Percentiles rank a stretch among this genome's conserved stretches.
phyloP scores from a whole-genome alignment of 2,329 filamentous ascomycete species.

The Aspergillus sp. region DNA sequence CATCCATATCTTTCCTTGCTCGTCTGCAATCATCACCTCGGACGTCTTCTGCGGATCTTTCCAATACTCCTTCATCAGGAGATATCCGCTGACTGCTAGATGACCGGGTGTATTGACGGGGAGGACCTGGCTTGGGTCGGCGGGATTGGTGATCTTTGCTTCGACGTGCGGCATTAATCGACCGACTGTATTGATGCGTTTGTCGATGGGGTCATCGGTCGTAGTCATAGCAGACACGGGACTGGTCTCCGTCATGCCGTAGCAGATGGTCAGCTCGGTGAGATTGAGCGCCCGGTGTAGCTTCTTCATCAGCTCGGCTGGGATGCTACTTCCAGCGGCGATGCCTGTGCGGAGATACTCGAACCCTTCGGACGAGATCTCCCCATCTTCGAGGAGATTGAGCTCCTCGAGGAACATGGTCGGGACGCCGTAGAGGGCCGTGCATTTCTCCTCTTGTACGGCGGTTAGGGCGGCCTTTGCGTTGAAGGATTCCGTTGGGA shows the following conservation, averaged over 20 bases:
- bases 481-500: slow-evolving; percentile 85
- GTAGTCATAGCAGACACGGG: slow-evolving; percentile 73
- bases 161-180: slow-evolving; percentile 78
- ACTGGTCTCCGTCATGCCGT: slow-evolving; percentile 93
- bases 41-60: slow-evolving; percentile 67
- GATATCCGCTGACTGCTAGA: slow-evolving; percentile 78
- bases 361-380: slow-evolving; percentile 54
- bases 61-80: slow-evolving; percentile 91
- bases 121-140: slow-evolving; percentile 59
- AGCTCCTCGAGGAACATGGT: slow-evolving; percentile 95
- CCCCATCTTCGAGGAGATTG: slow-evolving; percentile 65
- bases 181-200: slow-evolving; percentile 75
- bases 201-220: slow-evolving; percentile 70
- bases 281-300: slow-evolving; percentile 74
- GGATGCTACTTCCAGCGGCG: slow-evolving; percentile 82
- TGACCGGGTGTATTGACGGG: slow-evolving; percentile 71
- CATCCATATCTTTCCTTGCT: slow-evolving; percentile 73
- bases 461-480: slow-evolving; percentile 67
- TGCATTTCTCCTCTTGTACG: slow-evolving; percentile 63
- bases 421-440: slow-evolving; percentile 80
- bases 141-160: slow-evolving; percentile 73
- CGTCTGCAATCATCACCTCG: slow-evolving; percentile 63
- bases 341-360: slow-evolving; percentile 80
- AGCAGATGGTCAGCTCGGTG: slow-evolving; percentile 84
- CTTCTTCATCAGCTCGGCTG: slow-evolving; percentile 66